Evolutionary conservation across 2,329 filamentous ascomycete species (phyloP), one percentile per base, ranked within the genome.

Genomic region (Akanthomyces muscarius): DNA sequence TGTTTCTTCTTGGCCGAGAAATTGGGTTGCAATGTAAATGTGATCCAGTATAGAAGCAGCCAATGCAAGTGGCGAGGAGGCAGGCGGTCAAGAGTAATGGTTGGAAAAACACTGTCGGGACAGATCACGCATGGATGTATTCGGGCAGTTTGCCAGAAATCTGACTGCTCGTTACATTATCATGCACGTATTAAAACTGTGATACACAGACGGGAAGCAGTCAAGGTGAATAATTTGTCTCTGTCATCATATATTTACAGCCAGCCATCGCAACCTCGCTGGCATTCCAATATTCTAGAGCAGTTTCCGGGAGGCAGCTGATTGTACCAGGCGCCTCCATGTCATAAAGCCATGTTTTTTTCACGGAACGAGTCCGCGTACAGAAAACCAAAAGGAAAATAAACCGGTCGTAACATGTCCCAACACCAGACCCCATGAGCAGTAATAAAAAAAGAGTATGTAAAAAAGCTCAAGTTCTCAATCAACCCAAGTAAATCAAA

Each of bases 341-440:
- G 33, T 38, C 44, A 30, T 10, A 16, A 45, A 30, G n/a, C 41
- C 48, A 61, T 47, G 38, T 23, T 44, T 53, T 51, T 33, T 61
- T 25, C 30, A 41, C 33, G 23, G 51, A 30, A 55, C 51, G 5
- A 30, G 51, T 62, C 51, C 18, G 51, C 41, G 44, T 50, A 48
- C 30, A 62, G 60, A 62, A 62, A 48, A 55, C 42, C 41, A 30
- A 62, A 44, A 62, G 52, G 51, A 36, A 44, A 62, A 25, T 62
- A 56, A 48, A 62, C 60, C 50, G 51, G 38, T 50, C 50, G 42
- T 38, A 61, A 51, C 55, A 56, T 61, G 45, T 61, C 60, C 60
- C 50, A 63, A 63, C 61, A 63, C 61, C 61, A 59, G 55, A 48
- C 61, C 61, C 61, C 54, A 18, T 53, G 38, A 59, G 45, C 61